Evolutionary conservation across 164 flowering plant genomes (phyloP).

Genomic region (Sextonia rubra): DNA sequence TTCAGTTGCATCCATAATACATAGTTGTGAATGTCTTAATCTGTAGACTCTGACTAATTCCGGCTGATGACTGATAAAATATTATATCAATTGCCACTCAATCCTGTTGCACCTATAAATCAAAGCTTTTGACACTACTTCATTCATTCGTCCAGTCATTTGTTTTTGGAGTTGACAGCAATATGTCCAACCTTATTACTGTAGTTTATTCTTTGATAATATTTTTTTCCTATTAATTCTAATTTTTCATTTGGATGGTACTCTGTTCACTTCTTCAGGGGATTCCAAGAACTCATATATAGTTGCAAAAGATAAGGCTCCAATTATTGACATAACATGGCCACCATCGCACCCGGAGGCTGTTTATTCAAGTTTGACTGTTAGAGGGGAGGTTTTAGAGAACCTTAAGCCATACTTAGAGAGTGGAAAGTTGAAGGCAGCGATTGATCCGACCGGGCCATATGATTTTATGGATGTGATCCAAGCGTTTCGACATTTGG

Average conservation of each 20-base stretch:
- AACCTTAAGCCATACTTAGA: constrained; percentile 34
- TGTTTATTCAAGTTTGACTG: constrained; percentile 35
- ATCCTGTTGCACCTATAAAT: too few species aligned
- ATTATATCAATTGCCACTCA: too few species aligned
- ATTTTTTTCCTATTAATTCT: background rate
- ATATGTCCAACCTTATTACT: background rate
- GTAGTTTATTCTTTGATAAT: background rate
- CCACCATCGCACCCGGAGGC: constrained; percentile 44
- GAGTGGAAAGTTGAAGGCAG: constrained; percentile 34
- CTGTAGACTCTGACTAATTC: too few species aligned
- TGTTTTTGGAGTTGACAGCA: background rate
- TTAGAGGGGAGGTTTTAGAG: constrained; percentile 32
- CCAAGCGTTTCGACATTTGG: constrained; percentile 38
- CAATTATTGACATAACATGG: constrained; percentile 41
- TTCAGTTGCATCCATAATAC: too few species aligned
- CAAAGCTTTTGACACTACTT: too few species aligned
- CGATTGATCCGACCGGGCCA: constrained; percentile 34
- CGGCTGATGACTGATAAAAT: too few species aligned
- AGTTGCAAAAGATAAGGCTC: constrained; percentile 33
- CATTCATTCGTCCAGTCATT: background rate
- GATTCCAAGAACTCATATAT: constrained; percentile 30
- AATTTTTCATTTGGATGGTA: background rate
- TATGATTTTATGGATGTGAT: constrained; percentile 25
- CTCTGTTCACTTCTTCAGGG: constrained; percentile 19
- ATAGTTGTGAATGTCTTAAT: too few species aligned